phyloP scores from a whole-genome alignment of 2,329 filamentous ascomycete genomes.

The Aspergillaceae sp. region DNA sequence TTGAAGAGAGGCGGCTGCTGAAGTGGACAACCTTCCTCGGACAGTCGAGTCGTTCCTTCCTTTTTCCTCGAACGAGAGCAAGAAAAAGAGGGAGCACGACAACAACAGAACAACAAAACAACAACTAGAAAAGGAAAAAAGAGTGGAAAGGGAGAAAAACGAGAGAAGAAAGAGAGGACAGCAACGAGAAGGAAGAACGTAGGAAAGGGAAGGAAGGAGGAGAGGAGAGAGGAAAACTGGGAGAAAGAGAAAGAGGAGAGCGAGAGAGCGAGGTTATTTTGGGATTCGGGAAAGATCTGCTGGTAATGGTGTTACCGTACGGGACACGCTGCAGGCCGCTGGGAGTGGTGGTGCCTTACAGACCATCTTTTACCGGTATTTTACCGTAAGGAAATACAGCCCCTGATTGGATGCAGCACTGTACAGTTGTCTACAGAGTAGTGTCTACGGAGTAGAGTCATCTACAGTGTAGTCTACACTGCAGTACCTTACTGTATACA shows the following conservation, averaged over 20 bases:
- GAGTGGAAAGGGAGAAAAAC: slow-evolving; percentile 6
- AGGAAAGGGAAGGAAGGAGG: slow-evolving; percentile 19
- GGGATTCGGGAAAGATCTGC: slow-evolving; percentile 10
- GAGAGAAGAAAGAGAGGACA: slow-evolving; percentile 21
- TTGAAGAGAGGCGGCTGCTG: not conserved
- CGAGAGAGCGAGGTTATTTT: slow-evolving; percentile 24
- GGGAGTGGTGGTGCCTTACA: no score
- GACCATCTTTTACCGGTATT: not conserved
- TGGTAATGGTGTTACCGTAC: no score
- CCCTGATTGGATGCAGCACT: no score
- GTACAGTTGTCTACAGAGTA: no score
- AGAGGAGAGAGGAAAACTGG: slow-evolving; percentile 18
- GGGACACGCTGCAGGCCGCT: no score
- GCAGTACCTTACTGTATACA: no score
- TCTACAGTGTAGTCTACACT: no score
- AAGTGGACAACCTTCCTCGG: slow-evolving; percentile 1
- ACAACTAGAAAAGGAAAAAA: slow-evolving; percentile 11
- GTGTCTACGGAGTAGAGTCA: no score
- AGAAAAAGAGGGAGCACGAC: slow-evolving; percentile 7
- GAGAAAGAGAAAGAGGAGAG: slow-evolving; percentile 21
- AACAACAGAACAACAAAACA: slow-evolving; percentile 13
- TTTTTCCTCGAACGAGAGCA: slow-evolving; percentile 22
- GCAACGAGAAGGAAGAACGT: slow-evolving; percentile 16
- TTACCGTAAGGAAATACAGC: not conserved
- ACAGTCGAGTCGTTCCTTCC: slow-evolving; percentile 1